phyloP scores from a whole-genome alignment of 176 grass and related monocot species.

The Dendrocalamus sinicus region DNA sequence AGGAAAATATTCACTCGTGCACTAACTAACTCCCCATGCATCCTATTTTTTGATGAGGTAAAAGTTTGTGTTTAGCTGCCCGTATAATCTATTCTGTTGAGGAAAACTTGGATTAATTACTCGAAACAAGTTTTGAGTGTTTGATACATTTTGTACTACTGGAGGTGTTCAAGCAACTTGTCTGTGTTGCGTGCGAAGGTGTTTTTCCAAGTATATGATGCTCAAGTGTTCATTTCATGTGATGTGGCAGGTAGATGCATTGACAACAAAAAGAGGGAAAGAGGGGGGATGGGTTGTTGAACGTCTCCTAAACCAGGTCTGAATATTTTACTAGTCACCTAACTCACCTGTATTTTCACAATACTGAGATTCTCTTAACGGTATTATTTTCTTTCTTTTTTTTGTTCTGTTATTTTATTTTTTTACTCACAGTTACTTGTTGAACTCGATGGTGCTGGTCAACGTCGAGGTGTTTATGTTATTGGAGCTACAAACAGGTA shows the following conservation, averaged over 20 bases:
- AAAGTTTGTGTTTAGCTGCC: neutral
- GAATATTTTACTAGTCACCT: neutral
- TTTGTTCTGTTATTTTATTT: slow-evolving; percentile 2
- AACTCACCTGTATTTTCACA: neutral
- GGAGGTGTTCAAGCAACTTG: neutral
- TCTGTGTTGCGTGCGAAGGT: neutral
- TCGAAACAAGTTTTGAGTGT: neutral
- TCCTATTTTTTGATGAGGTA: slow-evolving; percentile 99
- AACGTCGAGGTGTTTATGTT: slow-evolving; percentile 78
- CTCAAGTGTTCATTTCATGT: slow-evolving; percentile 37
- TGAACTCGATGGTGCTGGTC: slow-evolving; percentile 88
- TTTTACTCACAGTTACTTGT: slow-evolving; percentile 67
- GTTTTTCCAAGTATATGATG: neutral
- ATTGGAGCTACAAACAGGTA: slow-evolving; percentile 98
- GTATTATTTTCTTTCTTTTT: neutral
- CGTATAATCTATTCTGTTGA: neutral
- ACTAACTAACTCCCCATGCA: slow-evolving; percentile 80
- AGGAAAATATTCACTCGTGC: slow-evolving; percentile 93
- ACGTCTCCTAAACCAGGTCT: slow-evolving; percentile 79
- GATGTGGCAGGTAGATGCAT: slow-evolving; percentile 78
- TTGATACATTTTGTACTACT: slow-evolving; percentile 11
- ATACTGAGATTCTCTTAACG: neutral
- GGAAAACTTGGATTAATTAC: neutral
- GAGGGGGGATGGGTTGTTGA: slow-evolving; percentile 89
- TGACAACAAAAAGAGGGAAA: slow-evolving; percentile 85